phyloP scores from a whole-genome alignment of 1,284 basidiomycete species.

The Stereum hirsutum region DNA sequence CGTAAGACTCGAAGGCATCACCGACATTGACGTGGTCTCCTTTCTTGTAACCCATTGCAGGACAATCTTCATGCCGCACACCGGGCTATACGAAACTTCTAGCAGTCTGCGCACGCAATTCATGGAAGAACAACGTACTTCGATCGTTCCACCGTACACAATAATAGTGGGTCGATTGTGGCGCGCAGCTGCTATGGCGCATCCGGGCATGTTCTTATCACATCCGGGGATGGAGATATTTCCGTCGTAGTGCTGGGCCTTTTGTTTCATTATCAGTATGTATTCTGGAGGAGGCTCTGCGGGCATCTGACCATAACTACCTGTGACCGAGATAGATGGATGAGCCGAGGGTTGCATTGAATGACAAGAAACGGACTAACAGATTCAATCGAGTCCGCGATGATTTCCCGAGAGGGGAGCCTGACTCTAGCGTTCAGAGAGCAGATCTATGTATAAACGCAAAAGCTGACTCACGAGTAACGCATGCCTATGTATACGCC shows the following conservation, averaged over 20 bases:
- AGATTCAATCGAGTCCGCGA: conserved; percentile 86
- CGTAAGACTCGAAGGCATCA: conserved; percentile 79
- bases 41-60: conserved; percentile 66
- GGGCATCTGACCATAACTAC: conserved; percentile 46
- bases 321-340: conserved; percentile 22
- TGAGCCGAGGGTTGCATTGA: not conserved
- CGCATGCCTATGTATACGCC: conserved; percentile 54
- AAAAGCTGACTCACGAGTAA: conserved; percentile 49
- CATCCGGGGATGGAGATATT: conserved; percentile 80
- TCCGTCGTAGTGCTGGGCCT: conserved; percentile 85
- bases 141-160: conserved; percentile 81
- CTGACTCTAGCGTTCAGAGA: conserved; percentile 40
- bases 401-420: conserved; percentile 82
- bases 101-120: too few species aligned
- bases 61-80: conserved; percentile 69
- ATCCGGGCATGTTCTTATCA: conserved; percentile 94
- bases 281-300: not conserved
- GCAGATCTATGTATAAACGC: too few species aligned
- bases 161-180: conserved; percentile 84
- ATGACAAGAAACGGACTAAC: conserved; percentile 28
- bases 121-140: too few species aligned
- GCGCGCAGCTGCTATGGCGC: conserved; percentile 75
- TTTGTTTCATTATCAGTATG: not conserved
- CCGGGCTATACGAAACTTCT: too few species aligned
- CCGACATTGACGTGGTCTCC: conserved; percentile 78